phyloP scores from a whole-genome alignment of 495 filamentous ascomycete species.

The Penicillium coffeae region DNA sequence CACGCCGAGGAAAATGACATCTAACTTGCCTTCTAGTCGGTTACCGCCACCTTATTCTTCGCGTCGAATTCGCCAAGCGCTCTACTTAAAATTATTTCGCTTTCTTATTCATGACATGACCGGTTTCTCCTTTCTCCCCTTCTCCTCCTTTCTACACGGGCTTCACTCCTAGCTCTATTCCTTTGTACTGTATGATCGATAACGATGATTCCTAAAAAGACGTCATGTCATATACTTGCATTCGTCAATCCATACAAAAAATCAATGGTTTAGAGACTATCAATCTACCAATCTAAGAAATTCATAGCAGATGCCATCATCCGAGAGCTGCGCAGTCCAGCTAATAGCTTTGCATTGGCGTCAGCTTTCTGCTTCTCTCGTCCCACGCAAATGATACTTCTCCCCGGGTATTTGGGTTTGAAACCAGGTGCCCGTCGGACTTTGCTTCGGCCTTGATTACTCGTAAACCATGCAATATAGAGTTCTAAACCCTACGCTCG shows the following conservation, averaged over 20 bases:
- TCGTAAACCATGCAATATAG: background rate
- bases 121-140: constrained; percentile 25
- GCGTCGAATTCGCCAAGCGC: constrained; percentile 90
- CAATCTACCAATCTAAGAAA: no score
- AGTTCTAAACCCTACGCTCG: background rate
- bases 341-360: no score
- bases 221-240: constrained; percentile 36
- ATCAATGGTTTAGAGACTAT: constrained; percentile 34
- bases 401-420: background rate
- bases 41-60: constrained; percentile 84
- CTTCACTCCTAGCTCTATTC: constrained; percentile 31
- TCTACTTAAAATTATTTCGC: constrained; percentile 46
- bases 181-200: constrained; percentile 46
- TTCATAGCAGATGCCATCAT: no score
- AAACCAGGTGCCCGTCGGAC: background rate
- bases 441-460: background rate
- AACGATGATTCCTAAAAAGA: constrained; percentile 41
- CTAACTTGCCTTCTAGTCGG: constrained; percentile 52
- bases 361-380: background rate
- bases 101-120: constrained; percentile 24
- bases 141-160: constrained; percentile 33
- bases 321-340: no score
- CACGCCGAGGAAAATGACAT: background rate
- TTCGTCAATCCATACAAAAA: constrained; percentile 33
- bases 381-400: background rate